Conservation (phyloP, 1,139 yeast genomes). For the Diutina scorzettiae region DNA sequence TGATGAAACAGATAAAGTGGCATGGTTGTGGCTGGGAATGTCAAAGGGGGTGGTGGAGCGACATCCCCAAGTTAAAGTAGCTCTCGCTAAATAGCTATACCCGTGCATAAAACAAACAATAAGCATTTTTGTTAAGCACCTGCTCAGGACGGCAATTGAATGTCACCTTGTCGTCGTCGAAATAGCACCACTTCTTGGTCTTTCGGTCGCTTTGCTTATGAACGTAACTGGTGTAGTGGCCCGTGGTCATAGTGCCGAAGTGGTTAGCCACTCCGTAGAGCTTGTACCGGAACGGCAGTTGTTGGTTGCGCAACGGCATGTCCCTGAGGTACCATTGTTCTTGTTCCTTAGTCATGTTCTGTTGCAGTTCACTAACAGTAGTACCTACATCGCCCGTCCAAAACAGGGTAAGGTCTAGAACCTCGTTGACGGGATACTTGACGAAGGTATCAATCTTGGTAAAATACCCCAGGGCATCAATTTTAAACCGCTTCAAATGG, state of each 20-base stretch:
- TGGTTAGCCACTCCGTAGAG: slow-evolving; percentile 87
- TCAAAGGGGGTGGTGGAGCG: slow-evolving; percentile 42
- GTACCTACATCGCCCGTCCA: slow-evolving; percentile 29
- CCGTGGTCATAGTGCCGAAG: slow-evolving; percentile 68
- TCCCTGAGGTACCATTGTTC: slow-evolving; percentile 35
- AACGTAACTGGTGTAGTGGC: slow-evolving; percentile 86
- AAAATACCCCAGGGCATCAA: slow-evolving; percentile 29
- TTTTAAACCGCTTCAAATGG: slow-evolving; percentile 70
- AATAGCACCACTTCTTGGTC: slow-evolving; percentile 55
- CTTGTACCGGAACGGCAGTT: slow-evolving; percentile 68
- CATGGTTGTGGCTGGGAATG: slow-evolving; percentile 72
- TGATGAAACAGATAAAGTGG: slow-evolving; percentile 36
- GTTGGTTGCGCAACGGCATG: slow-evolving; percentile 63
- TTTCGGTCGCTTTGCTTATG: slow-evolving; percentile 34
- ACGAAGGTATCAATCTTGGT: slow-evolving; percentile 55
- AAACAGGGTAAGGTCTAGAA: slow-evolving; percentile 57
- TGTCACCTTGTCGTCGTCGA: slow-evolving; percentile 58
- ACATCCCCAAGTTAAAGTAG: slow-evolving; percentile 29
- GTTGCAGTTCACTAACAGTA: background rate
- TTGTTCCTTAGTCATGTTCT: slow-evolving; percentile 21
- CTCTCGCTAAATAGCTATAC: background rate
- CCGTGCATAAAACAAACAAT: slow-evolving; percentile 57
- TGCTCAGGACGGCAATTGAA: slow-evolving; percentile 26
- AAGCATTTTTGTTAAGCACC: slow-evolving; percentile 54
- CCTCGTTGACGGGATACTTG: slow-evolving; percentile 42